Base-by-base conservation (phyloP, 192 early-diverging fungal species). In the Linnemannia exigua region DNA sequence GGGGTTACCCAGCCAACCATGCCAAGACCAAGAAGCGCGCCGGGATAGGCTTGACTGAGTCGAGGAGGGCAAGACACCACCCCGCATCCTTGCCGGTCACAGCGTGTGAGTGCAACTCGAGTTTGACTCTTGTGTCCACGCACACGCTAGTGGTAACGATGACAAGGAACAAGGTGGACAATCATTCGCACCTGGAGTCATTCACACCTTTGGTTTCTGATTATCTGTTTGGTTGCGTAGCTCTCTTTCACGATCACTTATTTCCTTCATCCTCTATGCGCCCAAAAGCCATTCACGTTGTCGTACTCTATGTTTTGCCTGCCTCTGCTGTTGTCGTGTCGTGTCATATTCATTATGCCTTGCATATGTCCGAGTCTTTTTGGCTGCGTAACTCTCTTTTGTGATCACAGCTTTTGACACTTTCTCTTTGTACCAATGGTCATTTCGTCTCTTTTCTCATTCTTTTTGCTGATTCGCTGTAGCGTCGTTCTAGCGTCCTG, bases 61-160 rank as follows among this genome's bases (percentile, higher is more conserved):
- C 48, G 16, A 54, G n/a, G 22, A 63, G 25, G 28, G 58, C 58
- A 63, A 63, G 58, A 63, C 58, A 63, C 58, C 58, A 63, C 58
- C 52, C 28, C 58, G 14, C 28, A 63, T 63, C 58, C 58, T 22
- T 63, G 58, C 52, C 52, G 12, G 58, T 63, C 28, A 12, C n/a
- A 63, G 28, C 1, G 25, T 25, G 9, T 63, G 52, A 11, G 12
- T 63, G 8, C 58, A 61, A 28, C 25, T 61, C 58, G n/a, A 61
- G 25, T 61, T 28, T 12, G 58, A 31, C n/a, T 58, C 58, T 63
- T 15, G 41, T 44, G 41, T n/a, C n/a, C 41, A 9, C 41, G 41
- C 41, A 44, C 9, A 3, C 41, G 9, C 41, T 44, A n/a, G 41
- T 44, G 41, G 41, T 44, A 3, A 44, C 41, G 41, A 44, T 44